Base-by-base conservation (phyloP, 306 rosid genomes). In the Dalbergia cultrata region DNA sequence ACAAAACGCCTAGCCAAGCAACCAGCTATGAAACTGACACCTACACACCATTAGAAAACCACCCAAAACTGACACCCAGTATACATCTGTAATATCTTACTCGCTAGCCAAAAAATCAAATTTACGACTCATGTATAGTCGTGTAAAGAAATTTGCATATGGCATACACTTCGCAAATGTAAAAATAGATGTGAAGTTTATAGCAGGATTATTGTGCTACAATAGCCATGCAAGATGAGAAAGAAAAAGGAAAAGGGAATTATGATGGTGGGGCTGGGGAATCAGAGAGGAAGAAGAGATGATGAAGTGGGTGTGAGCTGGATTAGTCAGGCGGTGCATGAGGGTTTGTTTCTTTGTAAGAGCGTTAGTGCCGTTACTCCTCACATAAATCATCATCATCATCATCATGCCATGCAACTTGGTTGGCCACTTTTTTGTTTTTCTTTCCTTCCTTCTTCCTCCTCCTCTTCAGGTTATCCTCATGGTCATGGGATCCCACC, bases 221-320 rank as follows among this genome's bases (percentile, higher is more conserved):
- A 17, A 14, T 9, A 11, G 33, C 22, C 31, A 69, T 16, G 34
- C 14, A 49, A 33, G 37, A 47, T n/a, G 12, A 47, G 12, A 13
- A 11, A 11, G 16, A 8, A 1, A 70, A 66, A 7, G 8, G 14
- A 6, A 18, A 1, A 45, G 6, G 19, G 0, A 10, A 18, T 37
- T 0, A 19, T 39, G 59, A 13, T 39, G 18, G 35, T 44, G 62
- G 72, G 63, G 18, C 5, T 13, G 52, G 14, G 77, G 54, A 72
- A 63, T 63, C 9, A 35, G 4, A 76, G 31, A 7, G 64, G 26
- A 8, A 41, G 21, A 22, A 43, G 21, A 33, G 44, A 47, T 26
- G 8, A 58, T 69, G 71, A 45, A 77, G 50, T 79, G 77, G 54
- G 14, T 13, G 35, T 71, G 83, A 80, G 73, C 67, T 71, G 83